Percentiles rank a stretch among this genome's conserved stretches.
Evolutionary conservation across 225 moss, liverwort and hornwort genomes (phyloP).

Genomic region (Bryoerythrophyllum caledonicum): DNA sequence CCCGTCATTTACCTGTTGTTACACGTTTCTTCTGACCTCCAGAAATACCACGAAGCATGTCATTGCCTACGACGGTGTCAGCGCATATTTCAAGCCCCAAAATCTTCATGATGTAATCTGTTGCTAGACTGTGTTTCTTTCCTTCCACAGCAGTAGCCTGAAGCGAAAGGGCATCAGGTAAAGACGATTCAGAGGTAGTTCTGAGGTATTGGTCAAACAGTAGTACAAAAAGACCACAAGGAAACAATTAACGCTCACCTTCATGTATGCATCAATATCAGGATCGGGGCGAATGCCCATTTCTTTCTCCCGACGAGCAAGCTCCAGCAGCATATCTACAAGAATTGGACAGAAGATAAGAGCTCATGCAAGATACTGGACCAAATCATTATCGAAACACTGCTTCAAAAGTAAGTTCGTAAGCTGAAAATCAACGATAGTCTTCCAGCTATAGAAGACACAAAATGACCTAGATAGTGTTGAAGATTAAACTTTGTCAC

Average conservation of each 20-base stretch:
- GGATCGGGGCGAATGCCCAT: constrained; percentile 68
- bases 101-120: constrained; percentile 86
- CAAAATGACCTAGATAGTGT: background rate
- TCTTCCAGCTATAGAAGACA: background rate
- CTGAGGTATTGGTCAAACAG: background rate
- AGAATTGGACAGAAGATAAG: constrained; percentile 12
- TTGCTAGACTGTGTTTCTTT: constrained; percentile 60
- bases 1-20: constrained; percentile 54
- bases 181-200: background rate
- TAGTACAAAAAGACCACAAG: background rate
- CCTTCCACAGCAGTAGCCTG: constrained; percentile 60
- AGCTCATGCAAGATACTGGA: background rate
- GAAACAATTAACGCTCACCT: constrained; percentile 41
- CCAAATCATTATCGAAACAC: background rate
- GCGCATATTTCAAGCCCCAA: constrained; percentile 86
- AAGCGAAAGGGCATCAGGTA: background rate
- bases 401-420: background rate
- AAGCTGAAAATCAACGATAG: background rate
- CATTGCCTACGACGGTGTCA: constrained; percentile 85
- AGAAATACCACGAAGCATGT: constrained; percentile 89
- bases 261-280: constrained; percentile 89
- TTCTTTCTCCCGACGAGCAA: constrained; percentile 76
- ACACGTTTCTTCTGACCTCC: constrained; percentile 95
- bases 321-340: constrained; percentile 73
- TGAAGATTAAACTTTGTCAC: background rate